Evolutionary conservation across 1,139 yeast genomes (phyloP), one percentile per base, ranked within the genome.

Genomic region (Candida freyschussii): DNA sequence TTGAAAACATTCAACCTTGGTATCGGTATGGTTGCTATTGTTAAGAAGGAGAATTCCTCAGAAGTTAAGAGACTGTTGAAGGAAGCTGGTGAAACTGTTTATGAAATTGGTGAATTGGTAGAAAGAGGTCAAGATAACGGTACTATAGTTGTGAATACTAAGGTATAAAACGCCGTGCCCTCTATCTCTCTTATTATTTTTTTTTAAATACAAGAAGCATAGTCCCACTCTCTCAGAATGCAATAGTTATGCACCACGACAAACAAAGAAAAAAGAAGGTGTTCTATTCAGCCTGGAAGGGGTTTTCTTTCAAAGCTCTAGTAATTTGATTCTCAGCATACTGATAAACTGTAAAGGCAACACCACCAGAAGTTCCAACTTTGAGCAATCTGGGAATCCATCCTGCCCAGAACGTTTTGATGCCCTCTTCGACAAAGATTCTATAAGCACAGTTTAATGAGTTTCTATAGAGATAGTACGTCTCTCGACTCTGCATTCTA

Each of bases 1-100:
- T 67, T 86, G 54, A 89, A 86, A 70, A 93, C 98, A 4, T 74
- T 93, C 59, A 93, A 93, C 61, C 72, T 89, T 72, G 99, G 99
- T 63, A 74, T 93, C 49, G 99, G 98, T 52, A 93, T 93, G 98
- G 91, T 86, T 24, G 75, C 83, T 33, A 82, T 91, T 51, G 96
- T 86, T 21, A 73, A 71, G 50, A 52, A 56, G 35, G 76, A 69
- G 37, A 73, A 83, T 37, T 95, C 75, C 15, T 75, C 67, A 2
- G 63, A 65, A 43, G 81, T 79, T 13, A 63, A 67, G 31, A 55
- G 64, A 38, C 63, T 73, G 44, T 68, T 91, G 43, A 60, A 66
- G 47, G 63, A 65, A 35, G 78, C 75, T 27, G 86, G 89, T 26
- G 96, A 91, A 65, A 73, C 67, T 8, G 91, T 89, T 5, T 78